Conservation (phyloP, 805 yeast genomes). For the Pichia nakasei region DNA sequence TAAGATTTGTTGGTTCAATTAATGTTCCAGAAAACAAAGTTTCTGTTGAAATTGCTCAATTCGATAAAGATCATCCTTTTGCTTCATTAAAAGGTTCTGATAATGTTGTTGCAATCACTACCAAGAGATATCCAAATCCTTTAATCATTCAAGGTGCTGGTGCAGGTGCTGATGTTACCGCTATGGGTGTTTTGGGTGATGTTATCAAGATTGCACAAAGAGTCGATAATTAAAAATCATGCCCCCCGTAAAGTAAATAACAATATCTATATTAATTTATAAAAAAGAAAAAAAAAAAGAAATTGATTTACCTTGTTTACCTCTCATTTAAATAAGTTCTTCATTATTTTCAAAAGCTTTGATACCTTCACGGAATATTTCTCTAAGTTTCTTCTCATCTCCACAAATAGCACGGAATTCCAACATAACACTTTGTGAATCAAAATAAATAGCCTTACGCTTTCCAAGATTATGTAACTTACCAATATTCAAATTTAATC, state of each 20-base stretch:
- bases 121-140: conserved; percentile 89
- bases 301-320: too few relatives aligned
- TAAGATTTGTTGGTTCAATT: conserved; percentile 88
- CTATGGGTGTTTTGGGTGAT: conserved; percentile 87
- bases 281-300: too few relatives aligned
- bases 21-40: conserved; percentile 64
- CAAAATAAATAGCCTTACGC: conserved; percentile 33
- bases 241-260: too few relatives aligned
- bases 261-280: too few relatives aligned
- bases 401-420: conserved; percentile 57
- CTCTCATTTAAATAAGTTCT: not conserved
- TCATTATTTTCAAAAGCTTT: conserved; percentile 33
- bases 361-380: conserved; percentile 53
- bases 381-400: conserved; percentile 37
- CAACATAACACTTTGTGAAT: conserved; percentile 68
- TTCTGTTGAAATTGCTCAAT: conserved; percentile 83
- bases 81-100: conserved; percentile 95
- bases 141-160: conserved; percentile 97
- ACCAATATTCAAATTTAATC: conserved; percentile 46
- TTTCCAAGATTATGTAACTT: conserved; percentile 18
- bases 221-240: conserved; percentile 47
- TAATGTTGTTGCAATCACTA: conserved; percentile 85
- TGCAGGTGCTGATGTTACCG: conserved; percentile 64
- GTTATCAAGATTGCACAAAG: conserved; percentile 87
- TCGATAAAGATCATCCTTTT: conserved; percentile 85